Evolutionary conservation across 129 eudicot genomes (phyloP), one percentile per base, ranked within the genome.

Genomic region (Pulicaria dysenterica): DNA sequence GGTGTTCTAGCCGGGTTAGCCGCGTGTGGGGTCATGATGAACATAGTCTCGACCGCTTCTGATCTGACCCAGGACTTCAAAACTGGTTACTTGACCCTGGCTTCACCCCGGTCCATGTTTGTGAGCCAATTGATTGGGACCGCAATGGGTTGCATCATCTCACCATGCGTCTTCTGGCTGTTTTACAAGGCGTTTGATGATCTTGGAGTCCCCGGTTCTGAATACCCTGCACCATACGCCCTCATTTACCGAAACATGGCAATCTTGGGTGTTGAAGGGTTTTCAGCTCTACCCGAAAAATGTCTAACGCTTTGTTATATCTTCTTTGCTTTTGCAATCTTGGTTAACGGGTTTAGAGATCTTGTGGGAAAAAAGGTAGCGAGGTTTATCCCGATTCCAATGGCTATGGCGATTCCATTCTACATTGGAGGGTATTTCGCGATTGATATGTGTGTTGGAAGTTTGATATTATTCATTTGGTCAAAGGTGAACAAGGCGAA

Each of bases 11-110:
- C 97, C 0, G 99, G 99, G 5, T 47, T 94, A 73, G 99, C 96
- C 34, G 93, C 99, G 0, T 90, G 99, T 58, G 99, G 99, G n/a
- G 96, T 88, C 80, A 94, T 94, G 97, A 94, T 94, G 97, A 94
- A 94, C 74, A 94, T 94, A 3, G 97, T 90, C 37, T 76, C 97
- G 0, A 94, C 98, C 17, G 98, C 97, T 42, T 87, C 97, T 0
- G 98, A 90, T 82, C 83, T 94, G 13, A 88, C 73, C 71, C 97
- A 90, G 69, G 99, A 94, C 73, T 94, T 94, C 79, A 94, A 94
- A 43, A 94, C 99, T 1, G 99, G 99, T 7, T 90, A 94, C 82
- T 42, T 94, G 97, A 90, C 99, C 24, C 69, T 94, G n/a, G 93
- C 97, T 43, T 94, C 99, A 64, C 99, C 99, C 2, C 40, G 97